Evolutionary conservation across 169 alveolate genomes (phyloP).

Genomic region (Plasmodium adleri): DNA sequence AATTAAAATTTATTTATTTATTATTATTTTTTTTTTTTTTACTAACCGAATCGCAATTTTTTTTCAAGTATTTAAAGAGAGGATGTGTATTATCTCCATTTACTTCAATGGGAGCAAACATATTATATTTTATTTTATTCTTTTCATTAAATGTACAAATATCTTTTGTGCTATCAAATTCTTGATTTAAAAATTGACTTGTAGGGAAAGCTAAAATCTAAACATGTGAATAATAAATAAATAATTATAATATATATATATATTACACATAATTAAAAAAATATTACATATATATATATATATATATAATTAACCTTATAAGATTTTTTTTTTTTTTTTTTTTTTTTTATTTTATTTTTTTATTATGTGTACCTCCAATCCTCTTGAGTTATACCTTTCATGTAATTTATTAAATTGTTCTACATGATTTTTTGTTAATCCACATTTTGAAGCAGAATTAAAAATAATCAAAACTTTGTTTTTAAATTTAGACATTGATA

Average conservation of each 20-base stretch:
- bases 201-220: conserved; percentile 57
- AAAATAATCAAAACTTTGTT: conserved; percentile 51
- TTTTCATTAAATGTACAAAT: conserved; percentile 39
- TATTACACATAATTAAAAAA: neutral
- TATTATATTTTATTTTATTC: conserved; percentile 21
- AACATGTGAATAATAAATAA: conserved; percentile 6
- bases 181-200: conserved; percentile 38
- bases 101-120: conserved; percentile 55
- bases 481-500: conserved; percentile 45
- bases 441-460: conserved; percentile 68
- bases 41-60: conserved; percentile 52
- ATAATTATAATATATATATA: neutral
- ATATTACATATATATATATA: too few relatives aligned
- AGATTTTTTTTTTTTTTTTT: too few relatives aligned
- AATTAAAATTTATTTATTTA: neutral
- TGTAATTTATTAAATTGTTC: conserved; percentile 31
- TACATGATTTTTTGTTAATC: conserved; percentile 50
- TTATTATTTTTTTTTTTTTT: neutral
- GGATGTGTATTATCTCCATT: conserved; percentile 59
- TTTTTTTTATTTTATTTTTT: neutral
- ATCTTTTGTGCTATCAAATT: conserved; percentile 19
- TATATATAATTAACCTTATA: too few relatives aligned
- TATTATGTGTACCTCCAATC: conserved; percentile 31
- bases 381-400: conserved; percentile 12
- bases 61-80: conserved; percentile 39